phyloP scores from a whole-genome alignment of 2,329 filamentous ascomycete genomes.

The Apiospora kogelbergensis region DNA sequence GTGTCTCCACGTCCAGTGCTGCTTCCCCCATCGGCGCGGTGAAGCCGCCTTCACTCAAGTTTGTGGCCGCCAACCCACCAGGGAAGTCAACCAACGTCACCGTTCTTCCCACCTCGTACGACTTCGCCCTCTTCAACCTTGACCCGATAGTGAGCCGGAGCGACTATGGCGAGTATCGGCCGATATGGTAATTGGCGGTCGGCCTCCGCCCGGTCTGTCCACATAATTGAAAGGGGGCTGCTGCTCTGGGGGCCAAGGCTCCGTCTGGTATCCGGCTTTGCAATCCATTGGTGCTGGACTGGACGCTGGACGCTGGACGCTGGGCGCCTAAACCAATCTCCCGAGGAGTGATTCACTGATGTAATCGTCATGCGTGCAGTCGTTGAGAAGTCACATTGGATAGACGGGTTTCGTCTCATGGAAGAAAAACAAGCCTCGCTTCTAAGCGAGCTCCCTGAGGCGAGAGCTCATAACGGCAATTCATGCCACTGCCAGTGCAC shows the following conservation, averaged over 20 bases:
- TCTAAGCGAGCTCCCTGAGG: conserved; percentile 4
- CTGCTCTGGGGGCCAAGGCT: no score
- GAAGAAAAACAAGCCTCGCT: background rate
- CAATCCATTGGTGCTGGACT: background rate
- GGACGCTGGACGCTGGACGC: no score
- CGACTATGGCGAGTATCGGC: background rate
- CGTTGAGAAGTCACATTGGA: background rate
- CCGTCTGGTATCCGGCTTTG: background rate
- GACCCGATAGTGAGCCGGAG: background rate
- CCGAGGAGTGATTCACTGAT: background rate
- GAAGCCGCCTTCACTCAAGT: background rate
- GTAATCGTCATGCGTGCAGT: background rate
- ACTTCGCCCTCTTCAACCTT: background rate
- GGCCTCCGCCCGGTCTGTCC: background rate
- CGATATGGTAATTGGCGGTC: background rate
- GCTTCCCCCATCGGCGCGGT: background rate
- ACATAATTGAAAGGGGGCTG: background rate
- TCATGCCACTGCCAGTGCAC: background rate
- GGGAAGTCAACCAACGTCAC: background rate
- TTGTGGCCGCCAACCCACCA: background rate
- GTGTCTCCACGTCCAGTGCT: background rate
- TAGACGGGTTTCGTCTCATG: background rate
- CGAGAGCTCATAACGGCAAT: background rate
- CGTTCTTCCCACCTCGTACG: background rate
- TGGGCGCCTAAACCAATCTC: background rate